A percentile compares a stretch with the other conserved stretches of the same genome.
These are phyloP conservation scores for Proliferodiscus dingleyae DNA, from an alignment of 2,329 filamentous ascomycete species.

Conservation along the genomic window DNA sequence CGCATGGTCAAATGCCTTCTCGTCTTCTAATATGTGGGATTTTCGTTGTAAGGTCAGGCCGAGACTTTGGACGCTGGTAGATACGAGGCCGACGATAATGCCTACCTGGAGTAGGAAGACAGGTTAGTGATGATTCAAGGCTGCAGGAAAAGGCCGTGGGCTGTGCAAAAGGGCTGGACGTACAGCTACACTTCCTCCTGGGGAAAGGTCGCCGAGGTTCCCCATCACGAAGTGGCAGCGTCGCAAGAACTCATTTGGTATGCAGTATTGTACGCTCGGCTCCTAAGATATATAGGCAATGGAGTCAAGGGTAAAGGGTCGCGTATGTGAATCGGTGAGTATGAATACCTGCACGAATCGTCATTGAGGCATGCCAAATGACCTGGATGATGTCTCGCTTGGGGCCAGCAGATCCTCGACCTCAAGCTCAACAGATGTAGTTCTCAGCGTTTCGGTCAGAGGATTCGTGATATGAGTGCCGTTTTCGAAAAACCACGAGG, in stretches of 20 bases:
- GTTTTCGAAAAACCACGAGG: too few relatives aligned
- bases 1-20: slow-evolving; percentile 71
- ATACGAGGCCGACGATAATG: slow-evolving; percentile 86
- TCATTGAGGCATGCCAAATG: neutral
- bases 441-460: too few relatives aligned
- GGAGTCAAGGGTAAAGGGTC: neutral
- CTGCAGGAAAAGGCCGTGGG: slow-evolving; percentile 1
- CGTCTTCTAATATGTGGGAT: slow-evolving; percentile 95
- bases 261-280: slow-evolving; percentile 8
- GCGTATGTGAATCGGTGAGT: slow-evolving; percentile 1
- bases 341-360: neutral
- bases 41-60: slow-evolving; percentile 95
- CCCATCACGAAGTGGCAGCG: slow-evolving; percentile 49
- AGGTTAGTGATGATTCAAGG: slow-evolving; percentile 12
- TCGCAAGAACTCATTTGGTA: slow-evolving; percentile 30
- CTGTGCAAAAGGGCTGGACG: slow-evolving; percentile 33
- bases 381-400: neutral
- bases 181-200: slow-evolving; percentile 73
- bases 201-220: slow-evolving; percentile 69
- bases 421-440: too few relatives aligned
- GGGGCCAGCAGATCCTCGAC: too few relatives aligned
- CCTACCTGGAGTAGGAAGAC: slow-evolving; percentile 58
- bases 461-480: too few relatives aligned
- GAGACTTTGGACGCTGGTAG: slow-evolving; percentile 90
- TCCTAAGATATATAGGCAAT: slow-evolving; percentile 1